Conservation (phyloP, 495 filamentous ascomycete species). For the Amphirosellinia nigrospora region DNA sequence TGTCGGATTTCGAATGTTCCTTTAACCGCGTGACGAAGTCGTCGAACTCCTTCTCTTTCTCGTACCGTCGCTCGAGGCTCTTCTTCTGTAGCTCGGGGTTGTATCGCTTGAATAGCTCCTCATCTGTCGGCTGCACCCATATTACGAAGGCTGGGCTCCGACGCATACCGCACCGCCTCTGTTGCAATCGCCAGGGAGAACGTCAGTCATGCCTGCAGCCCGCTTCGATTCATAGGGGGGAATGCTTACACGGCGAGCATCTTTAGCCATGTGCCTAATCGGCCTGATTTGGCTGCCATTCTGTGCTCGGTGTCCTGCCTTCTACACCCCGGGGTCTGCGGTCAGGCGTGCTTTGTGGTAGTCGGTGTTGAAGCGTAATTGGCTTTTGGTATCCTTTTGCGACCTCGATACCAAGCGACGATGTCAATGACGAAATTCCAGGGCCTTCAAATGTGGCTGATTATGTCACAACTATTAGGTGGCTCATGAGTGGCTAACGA, state of each 20-base stretch:
- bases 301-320: conserved; percentile 12
- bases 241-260: conserved; percentile 65
- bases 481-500: not conserved
- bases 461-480: no score
- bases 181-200: conserved; percentile 23
- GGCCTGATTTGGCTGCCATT: conserved; percentile 40
- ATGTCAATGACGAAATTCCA: conserved; percentile 38
- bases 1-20: conserved; percentile 87
- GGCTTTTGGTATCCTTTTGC: not conserved
- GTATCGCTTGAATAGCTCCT: conserved; percentile 89
- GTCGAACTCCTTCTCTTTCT: conserved; percentile 82
- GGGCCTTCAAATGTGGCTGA: conserved; percentile 16
- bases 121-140: conserved; percentile 83
- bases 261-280: conserved; percentile 45
- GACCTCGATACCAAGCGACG: not conserved
- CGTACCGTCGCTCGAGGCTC: conserved; percentile 74
- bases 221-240: not conserved
- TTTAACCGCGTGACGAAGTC: conserved; percentile 83
- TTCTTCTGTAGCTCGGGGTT: conserved; percentile 90
- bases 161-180: conserved; percentile 74
- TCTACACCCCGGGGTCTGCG: not conserved
- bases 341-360: not conserved
- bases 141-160: conserved; percentile 86
- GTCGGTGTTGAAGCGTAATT: not conserved
- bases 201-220: conserved; percentile 26